Evolutionary conservation across 176 grass and related monocot species (phyloP).

Genomic region (Cenchrus americanus): DNA sequence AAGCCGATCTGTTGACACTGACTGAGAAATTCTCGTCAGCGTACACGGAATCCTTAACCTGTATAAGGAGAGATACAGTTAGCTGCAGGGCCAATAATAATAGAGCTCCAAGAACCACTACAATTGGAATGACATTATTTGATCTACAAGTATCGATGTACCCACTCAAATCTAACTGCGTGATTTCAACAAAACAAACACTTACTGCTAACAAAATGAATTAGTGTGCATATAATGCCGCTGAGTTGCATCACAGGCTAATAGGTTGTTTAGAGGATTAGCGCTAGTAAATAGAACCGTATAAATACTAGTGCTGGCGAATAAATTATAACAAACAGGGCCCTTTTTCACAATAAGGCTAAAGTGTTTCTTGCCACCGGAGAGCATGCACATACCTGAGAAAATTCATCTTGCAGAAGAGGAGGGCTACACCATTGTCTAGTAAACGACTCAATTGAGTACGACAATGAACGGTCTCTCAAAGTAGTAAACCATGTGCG

Average conservation of each 20-base stretch:
- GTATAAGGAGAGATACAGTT: background rate
- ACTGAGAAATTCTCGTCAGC: constrained; percentile 93
- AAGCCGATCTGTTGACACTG: constrained; percentile 69
- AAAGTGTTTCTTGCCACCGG: background rate
- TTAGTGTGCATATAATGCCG: background rate
- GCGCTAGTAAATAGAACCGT: background rate
- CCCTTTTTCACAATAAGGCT: background rate
- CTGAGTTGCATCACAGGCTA: background rate
- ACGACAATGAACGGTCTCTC: constrained; percentile 45
- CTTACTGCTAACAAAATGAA: background rate
- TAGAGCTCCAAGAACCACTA: background rate
- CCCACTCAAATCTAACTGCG: background rate
- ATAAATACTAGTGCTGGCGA: background rate
- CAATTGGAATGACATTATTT: background rate
- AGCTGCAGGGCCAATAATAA: background rate
- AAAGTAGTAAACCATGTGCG: constrained; percentile 86
- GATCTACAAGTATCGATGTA: background rate
- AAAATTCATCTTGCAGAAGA: constrained; percentile 83
- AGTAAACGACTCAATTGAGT: constrained; percentile 67
- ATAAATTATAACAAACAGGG: background rate
- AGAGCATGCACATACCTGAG: constrained; percentile 59
- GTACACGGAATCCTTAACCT: constrained; percentile 78
- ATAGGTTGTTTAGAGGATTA: background rate
- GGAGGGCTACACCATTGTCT: constrained; percentile 93
- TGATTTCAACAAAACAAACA: background rate